Conservation (phyloP, 805 yeast species). For the Ogataea sp. region DNA sequence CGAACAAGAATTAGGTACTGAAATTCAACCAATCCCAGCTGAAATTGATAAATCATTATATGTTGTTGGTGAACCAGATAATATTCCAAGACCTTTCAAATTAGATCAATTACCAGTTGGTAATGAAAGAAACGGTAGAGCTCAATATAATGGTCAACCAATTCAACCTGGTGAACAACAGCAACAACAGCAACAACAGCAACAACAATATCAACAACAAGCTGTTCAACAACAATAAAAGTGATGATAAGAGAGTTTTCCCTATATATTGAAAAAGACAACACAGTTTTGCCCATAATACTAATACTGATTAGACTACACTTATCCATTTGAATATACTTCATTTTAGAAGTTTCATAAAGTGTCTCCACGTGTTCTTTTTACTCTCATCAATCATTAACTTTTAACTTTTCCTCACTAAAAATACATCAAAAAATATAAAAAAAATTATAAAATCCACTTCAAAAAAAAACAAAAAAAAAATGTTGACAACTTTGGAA, state of each 20-base stretch:
- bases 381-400: too few relatives aligned
- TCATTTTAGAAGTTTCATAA: too few relatives aligned
- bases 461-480: too few relatives aligned
- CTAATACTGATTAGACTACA: too few relatives aligned
- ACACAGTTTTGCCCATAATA: too few relatives aligned
- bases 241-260: background rate
- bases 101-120: conserved; percentile 40
- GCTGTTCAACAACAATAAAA: background rate
- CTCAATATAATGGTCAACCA: conserved; percentile 20
- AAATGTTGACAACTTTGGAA: too few relatives aligned
- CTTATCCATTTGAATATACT: too few relatives aligned
- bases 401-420: too few relatives aligned
- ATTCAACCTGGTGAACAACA: conserved; percentile 20
- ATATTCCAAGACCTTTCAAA: conserved; percentile 86
- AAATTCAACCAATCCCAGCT: conserved; percentile 95
- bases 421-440: too few relatives aligned
- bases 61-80: conserved; percentile 69
- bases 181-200: conserved; percentile 11
- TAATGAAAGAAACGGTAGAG: conserved; percentile 19
- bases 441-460: too few relatives aligned
- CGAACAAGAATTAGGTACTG: conserved; percentile 96
- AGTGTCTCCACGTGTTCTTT: too few relatives aligned
- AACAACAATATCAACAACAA: conserved; percentile 2
- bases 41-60: conserved; percentile 82
- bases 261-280: too few relatives aligned